phyloP scores from a whole-genome alignment of 2,329 filamentous ascomycete genomes.

The Neofusicoccum cordaticola region DNA sequence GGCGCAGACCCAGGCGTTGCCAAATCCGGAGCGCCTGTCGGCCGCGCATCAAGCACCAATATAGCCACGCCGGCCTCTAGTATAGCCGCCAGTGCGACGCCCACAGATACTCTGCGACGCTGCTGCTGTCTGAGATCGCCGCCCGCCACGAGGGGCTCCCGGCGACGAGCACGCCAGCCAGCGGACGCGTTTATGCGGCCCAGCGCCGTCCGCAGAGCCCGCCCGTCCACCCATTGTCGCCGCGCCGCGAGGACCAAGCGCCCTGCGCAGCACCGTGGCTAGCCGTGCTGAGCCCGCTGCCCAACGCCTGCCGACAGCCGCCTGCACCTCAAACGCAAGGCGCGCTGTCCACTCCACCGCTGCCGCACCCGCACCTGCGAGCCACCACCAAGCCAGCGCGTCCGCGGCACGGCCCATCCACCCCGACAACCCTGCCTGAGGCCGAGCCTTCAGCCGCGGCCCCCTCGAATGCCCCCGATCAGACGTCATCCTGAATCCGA shows the following conservation, averaged over 20 bases:
- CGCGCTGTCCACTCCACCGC: background rate
- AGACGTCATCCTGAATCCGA: conserved; percentile 9
- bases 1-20: conserved; percentile 4
- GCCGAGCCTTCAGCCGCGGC: conserved; percentile 3
- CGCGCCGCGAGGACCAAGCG: background rate
- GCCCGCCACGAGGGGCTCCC: conserved; percentile 8
- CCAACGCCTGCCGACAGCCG: background rate
- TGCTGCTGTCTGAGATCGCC: conserved; percentile 3
- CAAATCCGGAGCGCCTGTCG: conserved; percentile 10
- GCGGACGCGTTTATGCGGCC: background rate
- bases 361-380: background rate
- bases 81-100: conserved; percentile 14
- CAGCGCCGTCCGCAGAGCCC: background rate
- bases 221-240: background rate
- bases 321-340: background rate
- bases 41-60: conserved; percentile 12
- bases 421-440: background rate
- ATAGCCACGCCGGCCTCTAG: conserved; percentile 6
- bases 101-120: conserved; percentile 9
- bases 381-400: background rate
- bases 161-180: background rate
- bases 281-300: background rate
- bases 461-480: background rate
- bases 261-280: background rate
- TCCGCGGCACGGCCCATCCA: conserved; percentile 9